Percentiles rank a stretch among this genome's conserved stretches.
phyloP scores from a whole-genome alignment of 2,329 filamentous ascomycete species.

The Ceratocystiopsis minuta region DNA sequence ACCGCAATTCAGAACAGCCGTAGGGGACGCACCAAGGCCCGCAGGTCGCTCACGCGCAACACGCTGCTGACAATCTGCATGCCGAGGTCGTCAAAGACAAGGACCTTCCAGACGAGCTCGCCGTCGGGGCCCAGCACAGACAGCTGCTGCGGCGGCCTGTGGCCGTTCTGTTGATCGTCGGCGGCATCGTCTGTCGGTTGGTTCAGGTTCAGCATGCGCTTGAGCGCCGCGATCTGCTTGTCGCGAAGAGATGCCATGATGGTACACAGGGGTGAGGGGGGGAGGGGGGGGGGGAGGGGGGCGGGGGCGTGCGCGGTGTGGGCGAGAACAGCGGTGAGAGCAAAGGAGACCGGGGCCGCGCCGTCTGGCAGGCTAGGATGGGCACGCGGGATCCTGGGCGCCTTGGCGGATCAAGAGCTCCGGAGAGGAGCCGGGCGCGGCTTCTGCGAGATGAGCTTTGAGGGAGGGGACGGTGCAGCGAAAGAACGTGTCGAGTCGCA shows the following conservation, averaged over 20 bases:
- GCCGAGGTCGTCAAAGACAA: constrained; percentile 83
- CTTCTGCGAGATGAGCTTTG: too few species aligned
- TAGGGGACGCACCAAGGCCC: too few species aligned
- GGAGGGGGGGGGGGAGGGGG: not conserved
- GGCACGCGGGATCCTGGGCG: too few species aligned
- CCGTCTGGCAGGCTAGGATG: too few species aligned
- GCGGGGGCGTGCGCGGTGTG: too few species aligned
- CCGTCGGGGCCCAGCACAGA: constrained; percentile 72
- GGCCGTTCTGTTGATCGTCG: constrained; percentile 36
- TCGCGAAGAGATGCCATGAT: constrained; percentile 9
- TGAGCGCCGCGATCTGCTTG: constrained; percentile 37
- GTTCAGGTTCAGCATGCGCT: constrained; percentile 92
- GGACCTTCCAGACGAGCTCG: constrained; percentile 91
- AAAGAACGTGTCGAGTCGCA: not conserved
- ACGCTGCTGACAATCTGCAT: constrained; percentile 96
- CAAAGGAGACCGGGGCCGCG: too few species aligned
- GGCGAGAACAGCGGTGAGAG: too few species aligned
- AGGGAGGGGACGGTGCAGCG: not conserved
- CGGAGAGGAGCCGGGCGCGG: too few species aligned
- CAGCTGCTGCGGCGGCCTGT: constrained; percentile 35
- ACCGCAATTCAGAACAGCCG: too few species aligned
- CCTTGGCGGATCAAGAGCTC: too few species aligned
- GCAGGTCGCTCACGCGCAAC: constrained; percentile 77
- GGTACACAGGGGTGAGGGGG: not conserved
- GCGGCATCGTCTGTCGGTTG: constrained; percentile 40